Base-by-base conservation (phyloP, 73 alveolate genomes). In the Paramecium sexaurelia region DNA sequence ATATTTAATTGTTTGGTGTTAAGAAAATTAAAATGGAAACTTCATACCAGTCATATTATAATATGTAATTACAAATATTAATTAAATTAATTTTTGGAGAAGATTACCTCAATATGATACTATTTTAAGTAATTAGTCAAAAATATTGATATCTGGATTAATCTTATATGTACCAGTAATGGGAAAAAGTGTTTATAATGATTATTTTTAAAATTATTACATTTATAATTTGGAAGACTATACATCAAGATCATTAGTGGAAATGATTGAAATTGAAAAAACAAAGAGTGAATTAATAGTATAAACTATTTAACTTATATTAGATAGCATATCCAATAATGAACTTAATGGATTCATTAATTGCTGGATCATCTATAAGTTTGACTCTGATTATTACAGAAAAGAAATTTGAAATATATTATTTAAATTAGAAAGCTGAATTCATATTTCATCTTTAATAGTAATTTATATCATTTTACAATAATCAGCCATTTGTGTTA, bases 41-140 rank as follows among this genome's bases (percentile, higher is more conserved):
- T 51, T n/a, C 17, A 51, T 20, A n/a, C 67, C 67, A 4, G 6
- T 15, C 3, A 19, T 51, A 1, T 51, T 51, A 7, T 51, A 51
- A 7, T 51, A 51, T 20, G 17, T 51, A 51, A 51, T 51, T 51
- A 51, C 32, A 17, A 51, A 51, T 17, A 51, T 51, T 20, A 51
- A 51, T 51, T 51, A 51, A 66, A 66, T 66, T 26, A 26, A 66
- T 66, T 66, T 66, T 66, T 66, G 83, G 83, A 66, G 83, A 66
- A 32, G 43, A 32, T n/a, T 66, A 6, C 83, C 83, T 10, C 37
- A 29, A 7, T 66, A 66, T 66, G 43, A 66, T 26, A 29, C 37
- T 29, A 29, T 66, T 26, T 29, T 66, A 15, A 29, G 32, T 24
- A 26, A 24, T 29, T 1, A 66, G 7, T 51, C 26, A 66, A 66